Base-by-base conservation (phyloP, 2,329 filamentous ascomycete genomes). In the Fusarium burgessii region DNA sequence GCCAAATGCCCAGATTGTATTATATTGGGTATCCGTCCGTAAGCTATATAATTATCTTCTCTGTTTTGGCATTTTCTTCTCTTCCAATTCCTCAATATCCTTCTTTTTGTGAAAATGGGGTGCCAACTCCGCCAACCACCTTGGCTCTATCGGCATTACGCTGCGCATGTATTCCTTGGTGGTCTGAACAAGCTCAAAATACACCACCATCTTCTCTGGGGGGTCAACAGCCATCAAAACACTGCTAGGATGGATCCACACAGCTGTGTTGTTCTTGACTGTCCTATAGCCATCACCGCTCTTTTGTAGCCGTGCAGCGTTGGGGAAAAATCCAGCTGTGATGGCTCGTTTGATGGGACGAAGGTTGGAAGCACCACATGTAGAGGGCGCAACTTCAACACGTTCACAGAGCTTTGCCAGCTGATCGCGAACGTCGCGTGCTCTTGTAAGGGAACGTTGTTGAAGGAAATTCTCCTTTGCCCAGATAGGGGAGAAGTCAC, bases 61-160 rank as follows among this genome's bases (percentile, higher is more conserved):
- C 56, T 78, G 74, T 67, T 80, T 83, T 5, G 82, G 82, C 82
- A 83, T 83, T 75, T 83, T 97, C 83, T 89, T 93, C 65, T 93
- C 92, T 77, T 94, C 93, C 74, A 97, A 78, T 20, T 87, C 90
- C 77, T 98, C 95, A 42, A 98, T 80, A 78, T 98, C 94, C 82
- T 94, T 92, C 83, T 93, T 92, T 83, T 97, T 98, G 80, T 98
- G 93, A 78, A 94, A 97, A 83, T 98, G 96, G 68, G 95, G 95
- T 68, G 96, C 96, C 66, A 96, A 89, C 81, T 98, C 95, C 10
- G 90, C 88, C 74, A 99, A 79, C 95, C 95, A 98, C 78, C 90
- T 90, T 0, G 92, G 86, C 77, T 97, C 91, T 56, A 98, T 88
- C 2, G 94, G 94, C 86, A 97, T 91, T 63, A 92, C 92, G 76